Conservation (phyloP, 2,329 filamentous ascomycete species). For the Ophiostoma tasmaniense region DNA sequence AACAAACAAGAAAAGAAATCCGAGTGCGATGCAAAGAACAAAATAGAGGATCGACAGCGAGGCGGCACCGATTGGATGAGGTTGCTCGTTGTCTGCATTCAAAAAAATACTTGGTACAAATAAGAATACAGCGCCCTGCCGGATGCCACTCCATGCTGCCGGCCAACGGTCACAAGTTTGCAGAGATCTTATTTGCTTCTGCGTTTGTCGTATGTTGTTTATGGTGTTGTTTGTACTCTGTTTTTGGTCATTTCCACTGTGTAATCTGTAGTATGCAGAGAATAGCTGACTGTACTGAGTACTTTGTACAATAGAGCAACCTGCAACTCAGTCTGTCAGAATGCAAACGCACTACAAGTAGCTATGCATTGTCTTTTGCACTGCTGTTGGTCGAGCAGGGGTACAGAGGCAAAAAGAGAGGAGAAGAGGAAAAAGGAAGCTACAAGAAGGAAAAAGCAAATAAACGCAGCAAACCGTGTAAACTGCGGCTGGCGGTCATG, state of each 20-base stretch:
- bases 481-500: constrained; percentile 4
- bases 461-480: not conserved
- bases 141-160: not conserved
- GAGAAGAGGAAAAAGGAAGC: not conserved
- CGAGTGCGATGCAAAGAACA: not conserved
- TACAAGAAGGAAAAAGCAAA: not conserved
- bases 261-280: not conserved
- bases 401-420: not conserved
- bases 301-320: too few species aligned
- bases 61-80: not conserved
- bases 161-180: not conserved
- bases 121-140: not conserved
- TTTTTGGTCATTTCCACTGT: too few species aligned
- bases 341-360: not conserved
- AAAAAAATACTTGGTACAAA: not conserved
- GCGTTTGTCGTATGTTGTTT: not conserved
- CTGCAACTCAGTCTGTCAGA: too few species aligned
- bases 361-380: constrained; percentile 4
- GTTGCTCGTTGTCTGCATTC: not conserved
- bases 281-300: not conserved
- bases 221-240: not conserved
- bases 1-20: not conserved
- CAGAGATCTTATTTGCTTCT: not conserved
- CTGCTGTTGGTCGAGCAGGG: not conserved
- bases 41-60: not conserved